Base-by-base conservation (phyloP, 176 grass and related monocot species). In the Poa annua region DNA sequence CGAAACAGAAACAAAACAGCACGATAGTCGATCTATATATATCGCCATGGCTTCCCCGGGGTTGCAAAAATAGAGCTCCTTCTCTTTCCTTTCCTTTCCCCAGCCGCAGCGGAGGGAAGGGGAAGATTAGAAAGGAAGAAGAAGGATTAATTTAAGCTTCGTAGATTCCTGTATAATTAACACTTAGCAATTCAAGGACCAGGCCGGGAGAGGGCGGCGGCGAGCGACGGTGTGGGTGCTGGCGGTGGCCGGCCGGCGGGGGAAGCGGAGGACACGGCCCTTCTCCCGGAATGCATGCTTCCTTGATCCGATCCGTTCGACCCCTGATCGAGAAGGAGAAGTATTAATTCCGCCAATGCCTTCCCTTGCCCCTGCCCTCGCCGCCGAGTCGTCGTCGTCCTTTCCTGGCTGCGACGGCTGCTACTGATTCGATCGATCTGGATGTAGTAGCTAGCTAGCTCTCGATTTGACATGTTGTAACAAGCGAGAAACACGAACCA, bases 81-180 rank as follows among this genome's bases (percentile, higher is more conserved):
- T 78, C 88, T 90, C 88, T 81, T 84, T 84, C 87, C 76, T 86
- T 78, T 86, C 84, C 84, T 86, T 83, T 74, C 70, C 80, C 88
- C 85, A 81, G 79, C 80, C 83, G 67, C 25, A 53, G 50, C 50
- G 70, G 80, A 88, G 85, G 79, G 80, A 85, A 81, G 74, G 76
- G 75, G 74, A 64, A 76, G 73, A 69, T 75, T 51, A 77, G 68
- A 86, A 86, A 38, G 77, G 77, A 70, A 74, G 66, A 65, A 26
- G 66, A 65, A 26, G 44, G 44, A 74, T 50, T 48, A 74, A 74
- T 17, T 60, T 22, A 53, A 59, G 67, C 66, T 71, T 8, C 24
- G 41, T 44, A 52, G 70, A 50, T 74, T 50, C 42, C 13, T 24
- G 69, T 49, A 72, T 50, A 74, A 20, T 15, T 74, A 74, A 74